Conservation (phyloP, 2,329 filamentous ascomycete genomes). For the Aureobasidium pullulans region DNA sequence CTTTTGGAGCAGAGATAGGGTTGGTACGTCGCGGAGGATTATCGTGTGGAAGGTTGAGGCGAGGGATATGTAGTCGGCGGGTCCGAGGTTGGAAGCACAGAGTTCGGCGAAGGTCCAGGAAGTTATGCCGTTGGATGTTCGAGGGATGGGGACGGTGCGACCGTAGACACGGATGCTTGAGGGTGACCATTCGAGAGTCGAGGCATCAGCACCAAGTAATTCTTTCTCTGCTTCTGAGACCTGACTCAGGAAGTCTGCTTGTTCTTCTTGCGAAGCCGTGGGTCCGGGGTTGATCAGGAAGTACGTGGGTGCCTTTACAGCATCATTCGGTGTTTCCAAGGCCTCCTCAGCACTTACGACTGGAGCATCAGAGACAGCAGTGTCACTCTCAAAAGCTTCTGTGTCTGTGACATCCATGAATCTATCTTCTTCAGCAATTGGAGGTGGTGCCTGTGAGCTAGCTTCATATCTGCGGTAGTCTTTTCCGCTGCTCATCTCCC, state of each 20-base stretch:
- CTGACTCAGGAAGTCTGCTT: neutral
- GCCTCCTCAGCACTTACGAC: neutral
- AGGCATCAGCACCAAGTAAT: constrained; percentile 2
- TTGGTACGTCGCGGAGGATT: constrained; percentile 62
- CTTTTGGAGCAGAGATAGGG: constrained; percentile 61
- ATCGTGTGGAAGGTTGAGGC: constrained; percentile 74
- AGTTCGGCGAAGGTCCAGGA: constrained; percentile 64
- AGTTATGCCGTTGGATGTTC: constrained; percentile 36
- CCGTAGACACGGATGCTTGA: constrained; percentile 53
- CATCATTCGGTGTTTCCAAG: neutral
- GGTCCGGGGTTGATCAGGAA: constrained; percentile 16
- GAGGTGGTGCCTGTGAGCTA: constrained; percentile 22
- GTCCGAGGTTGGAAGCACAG: constrained; percentile 59
- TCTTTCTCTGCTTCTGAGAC: constrained; percentile 11
- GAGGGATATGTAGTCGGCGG: constrained; percentile 76
- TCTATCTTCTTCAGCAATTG: neutral
- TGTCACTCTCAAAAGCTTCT: constrained; percentile 3
- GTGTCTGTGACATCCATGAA: constrained; percentile 16
- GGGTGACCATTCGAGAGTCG: constrained; percentile 36
- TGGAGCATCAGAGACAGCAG: neutral
- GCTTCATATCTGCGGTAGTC: constrained; percentile 60
- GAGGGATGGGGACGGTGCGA: constrained; percentile 53
- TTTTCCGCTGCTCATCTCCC: constrained; percentile 69
- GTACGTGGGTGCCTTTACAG: constrained; percentile 15
- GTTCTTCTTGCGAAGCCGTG: constrained; percentile 8